Percentiles rank a stretch among this genome's conserved stretches.
Conservation (phyloP, 331 rosid species). For the Quercus tomentella region DNA sequence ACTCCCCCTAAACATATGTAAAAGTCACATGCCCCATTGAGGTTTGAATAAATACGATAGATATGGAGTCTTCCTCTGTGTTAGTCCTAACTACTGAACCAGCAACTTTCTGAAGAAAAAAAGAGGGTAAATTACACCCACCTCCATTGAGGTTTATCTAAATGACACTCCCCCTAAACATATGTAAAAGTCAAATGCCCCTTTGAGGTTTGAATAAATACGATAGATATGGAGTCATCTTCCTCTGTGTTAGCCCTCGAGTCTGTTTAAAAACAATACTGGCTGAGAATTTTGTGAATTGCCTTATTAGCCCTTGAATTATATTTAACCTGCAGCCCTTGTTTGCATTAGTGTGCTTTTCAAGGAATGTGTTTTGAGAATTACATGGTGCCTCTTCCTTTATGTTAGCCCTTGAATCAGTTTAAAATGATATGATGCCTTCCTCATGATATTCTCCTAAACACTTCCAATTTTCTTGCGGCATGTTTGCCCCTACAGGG, state of each 20-base stretch:
- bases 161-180: too few relatives aligned
- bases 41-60: background rate
- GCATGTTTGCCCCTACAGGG: too few relatives aligned
- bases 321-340: too few relatives aligned
- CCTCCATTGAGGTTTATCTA: too few relatives aligned
- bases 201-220: background rate
- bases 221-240: background rate
- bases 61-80: background rate
- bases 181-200: too few relatives aligned
- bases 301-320: too few relatives aligned
- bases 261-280: background rate
- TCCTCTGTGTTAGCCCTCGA: background rate
- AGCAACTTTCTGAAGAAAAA: too few relatives aligned
- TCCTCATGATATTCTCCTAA: background rate
- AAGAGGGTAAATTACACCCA: too few relatives aligned
- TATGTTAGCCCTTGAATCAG: background rate
- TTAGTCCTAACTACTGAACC: background rate
- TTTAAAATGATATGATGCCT: too few relatives aligned
- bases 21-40: too few relatives aligned
- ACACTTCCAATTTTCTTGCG: background rate
- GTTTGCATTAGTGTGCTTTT: too few relatives aligned
- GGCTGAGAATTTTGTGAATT: background rate
- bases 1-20: too few relatives aligned
- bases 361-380: background rate
- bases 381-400: background rate